Base-by-base conservation (phyloP, 106 monocot genomes). In the Amphibolis antarctica region DNA sequence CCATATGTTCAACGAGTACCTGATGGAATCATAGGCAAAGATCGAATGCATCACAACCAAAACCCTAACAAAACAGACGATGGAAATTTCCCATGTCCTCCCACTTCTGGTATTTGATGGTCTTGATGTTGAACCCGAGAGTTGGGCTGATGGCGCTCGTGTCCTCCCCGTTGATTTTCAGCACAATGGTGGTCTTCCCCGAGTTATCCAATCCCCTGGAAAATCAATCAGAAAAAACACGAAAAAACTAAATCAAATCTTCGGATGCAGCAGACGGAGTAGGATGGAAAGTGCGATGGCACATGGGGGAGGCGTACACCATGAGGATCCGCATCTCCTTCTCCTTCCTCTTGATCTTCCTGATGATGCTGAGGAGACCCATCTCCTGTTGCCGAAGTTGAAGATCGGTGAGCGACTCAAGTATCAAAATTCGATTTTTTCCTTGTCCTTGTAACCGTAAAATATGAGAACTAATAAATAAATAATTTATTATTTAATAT, bases 141-240 rank as follows among this genome's bases (percentile, higher is more conserved):
- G 94, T 96, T 26, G 94, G 89, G 77, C 89, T 89, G 65, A 96
- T 96, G 73, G 89, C 73, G 64, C 86, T 86, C 30, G 89, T 96
- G 66, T 96, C 94, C 76, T 96, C 94, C 10, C 94, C 94, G 43
- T 89, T 96, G 50, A 96, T 72, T 76, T 86, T 96, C 4, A 96
- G 84, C 55, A 96, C 94, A 55, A 96, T 89, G 22, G 94, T 96
- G 0, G 94, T 96, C 86, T 96, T 96, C 42, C 94, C 89, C 1
- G 94, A 96, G 73, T 96, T 96, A 54, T 96, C 94, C 15, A 96
- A 68, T 13, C 89, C 94, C 44, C 94, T 96, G 72, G 2, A 7
- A 7, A 36, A 10, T 20, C 53, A 30, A 19, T 17, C 5, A 42
- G 47, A 10, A 28, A 52, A 20, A 13, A 63, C 28, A 20, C 49